Percentiles rank a stretch among this genome's conserved stretches.
These are phyloP conservation scores for Teratosphaeriaceae sp. DNA, from an alignment of 2,329 filamentous ascomycete species.

Conservation along the genomic window DNA sequence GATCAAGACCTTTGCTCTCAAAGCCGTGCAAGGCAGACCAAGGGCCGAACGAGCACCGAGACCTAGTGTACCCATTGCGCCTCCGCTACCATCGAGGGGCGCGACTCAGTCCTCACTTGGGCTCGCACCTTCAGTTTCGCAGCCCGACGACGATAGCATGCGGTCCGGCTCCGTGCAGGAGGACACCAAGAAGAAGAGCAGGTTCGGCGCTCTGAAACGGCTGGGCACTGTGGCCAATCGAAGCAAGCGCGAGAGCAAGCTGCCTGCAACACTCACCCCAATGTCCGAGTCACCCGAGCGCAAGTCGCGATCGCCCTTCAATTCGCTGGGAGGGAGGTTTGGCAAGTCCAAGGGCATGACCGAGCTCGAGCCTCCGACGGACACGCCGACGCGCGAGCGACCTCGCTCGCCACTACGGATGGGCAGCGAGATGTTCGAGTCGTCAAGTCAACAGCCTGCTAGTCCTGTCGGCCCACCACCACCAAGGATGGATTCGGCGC, in stretches of 20 bases:
- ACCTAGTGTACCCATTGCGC: slow-evolving; percentile 7
- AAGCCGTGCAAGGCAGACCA: slow-evolving; percentile 24
- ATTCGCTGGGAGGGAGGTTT: slow-evolving; percentile 52
- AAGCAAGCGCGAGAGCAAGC: slow-evolving; percentile 52
- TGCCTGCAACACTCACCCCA: slow-evolving; percentile 21
- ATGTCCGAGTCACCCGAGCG: slow-evolving; percentile 40
- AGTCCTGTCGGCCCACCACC: slow-evolving; percentile 10
- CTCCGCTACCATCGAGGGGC: slow-evolving; percentile 9
- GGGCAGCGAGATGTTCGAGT: slow-evolving; percentile 26
- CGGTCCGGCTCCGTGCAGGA: slow-evolving; percentile 44
- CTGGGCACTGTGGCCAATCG: slow-evolving; percentile 62
- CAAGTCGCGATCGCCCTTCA: slow-evolving; percentile 54
- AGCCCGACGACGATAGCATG: slow-evolving; percentile 19
- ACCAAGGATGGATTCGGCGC: slow-evolving; percentile 12
- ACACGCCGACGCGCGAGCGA: slow-evolving; percentile 17
- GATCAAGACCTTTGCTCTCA: slow-evolving; percentile 64
- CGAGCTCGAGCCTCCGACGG: slow-evolving; percentile 30
- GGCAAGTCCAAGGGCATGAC: slow-evolving; percentile 56
- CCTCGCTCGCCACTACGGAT: slow-evolving; percentile 26
- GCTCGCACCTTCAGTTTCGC: slow-evolving; percentile 17
- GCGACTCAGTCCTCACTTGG: slow-evolving; percentile 9
- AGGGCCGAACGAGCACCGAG: slow-evolving; percentile 2
- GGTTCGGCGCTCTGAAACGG: slow-evolving; percentile 48
- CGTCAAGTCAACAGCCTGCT: slow-evolving; percentile 6
- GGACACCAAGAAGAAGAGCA: slow-evolving; percentile 27